Evolutionary conservation across 2,329 filamentous ascomycete genomes (phyloP), one percentile per base, ranked within the genome.

Genomic region (Kalmusia sp.): DNA sequence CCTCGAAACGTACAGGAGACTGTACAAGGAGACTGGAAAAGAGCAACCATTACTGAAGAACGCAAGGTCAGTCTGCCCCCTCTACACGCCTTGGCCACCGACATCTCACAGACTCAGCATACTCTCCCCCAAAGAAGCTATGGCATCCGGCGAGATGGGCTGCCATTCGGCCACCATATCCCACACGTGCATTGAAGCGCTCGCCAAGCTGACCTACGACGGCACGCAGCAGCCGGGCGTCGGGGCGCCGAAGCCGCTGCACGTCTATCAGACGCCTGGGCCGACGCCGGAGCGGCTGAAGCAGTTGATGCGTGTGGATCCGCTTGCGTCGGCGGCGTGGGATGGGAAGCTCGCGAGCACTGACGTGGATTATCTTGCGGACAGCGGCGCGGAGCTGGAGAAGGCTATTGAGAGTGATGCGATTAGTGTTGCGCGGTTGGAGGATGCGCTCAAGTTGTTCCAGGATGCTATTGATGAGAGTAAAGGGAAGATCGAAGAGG

Each of bases 41-140:
- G 72, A 77, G 46, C 79, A 82, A 63, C 80, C 80, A 1, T 66
- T 79, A 9, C 58, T 82, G 12, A 82, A 81, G 62, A 77, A 77
- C 35, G 79, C 79, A 3, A 79, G 76, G 74, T 76, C 64, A 39
- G 37, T 14, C 33, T 7, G 14, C 19, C 27, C 27, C 6, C 27
- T 28, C 27, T 28, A n/a, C 27, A 35, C 3, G 31, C 9, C n/a
- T 25, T 12, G 6, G 39, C n/a, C 5, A 15, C 6, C 37, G 14
- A 8, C 21, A 17, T 4, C 47, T 61, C 9, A 62, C 49, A 44
- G 19, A 33, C 47, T 8, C 15, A 79, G 77, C 61, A 78, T 80
- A 55, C 69, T 80, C 57, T 73, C 75, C 0, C 57, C 71, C 4
- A 69, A 77, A 15, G 78, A 81, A 58, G 77, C 72, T 37, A 78